Percentiles rank a stretch among this genome's conserved stretches.
phyloP scores from a whole-genome alignment of 106 monocot species.

The Triglochin maritima region DNA sequence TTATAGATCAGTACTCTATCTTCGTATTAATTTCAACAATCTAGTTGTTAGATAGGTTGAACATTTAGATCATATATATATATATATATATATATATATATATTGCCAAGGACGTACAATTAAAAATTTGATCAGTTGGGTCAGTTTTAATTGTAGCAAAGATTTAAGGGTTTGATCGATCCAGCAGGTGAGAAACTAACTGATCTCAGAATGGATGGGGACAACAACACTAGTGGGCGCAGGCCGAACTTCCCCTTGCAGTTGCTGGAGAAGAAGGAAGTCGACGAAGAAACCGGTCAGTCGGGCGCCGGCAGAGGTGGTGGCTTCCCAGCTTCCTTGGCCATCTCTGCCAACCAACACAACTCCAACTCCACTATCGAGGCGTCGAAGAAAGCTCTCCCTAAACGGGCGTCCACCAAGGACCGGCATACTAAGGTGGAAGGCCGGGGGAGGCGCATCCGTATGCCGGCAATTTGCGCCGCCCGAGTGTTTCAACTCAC shows the following conservation, averaged over 20 bases:
- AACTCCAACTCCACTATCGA: constrained; percentile 1
- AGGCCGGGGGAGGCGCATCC: constrained; percentile 74
- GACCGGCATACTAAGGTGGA: constrained; percentile 91
- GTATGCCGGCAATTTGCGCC: constrained; percentile 78
- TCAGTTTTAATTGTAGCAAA: no score
- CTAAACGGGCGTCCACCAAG: constrained; percentile 65
- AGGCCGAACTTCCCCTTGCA: constrained; percentile 79
- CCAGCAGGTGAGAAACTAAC: no score
- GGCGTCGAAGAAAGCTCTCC: constrained; percentile 35
- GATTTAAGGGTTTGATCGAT: no score
- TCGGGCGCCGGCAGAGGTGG: constrained; percentile 11
- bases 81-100: no score
- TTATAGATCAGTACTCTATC: neutral
- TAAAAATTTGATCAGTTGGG: no score
- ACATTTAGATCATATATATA: no score
- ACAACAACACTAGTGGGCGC: constrained; percentile 18
- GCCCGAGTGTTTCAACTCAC: constrained; percentile 76
- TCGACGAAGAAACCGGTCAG: constrained; percentile 21
- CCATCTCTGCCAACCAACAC: constrained; percentile 7
- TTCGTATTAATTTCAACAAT: neutral
- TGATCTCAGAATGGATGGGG: constrained; percentile 24
- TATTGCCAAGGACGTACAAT: no score
- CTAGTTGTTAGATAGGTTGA: no score
- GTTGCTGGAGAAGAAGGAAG: constrained; percentile 69
- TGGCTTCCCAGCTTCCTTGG: constrained; percentile 1